A percentile compares a stretch with the other conserved stretches of the same genome.
These are phyloP conservation scores for Nepenthes gracilis DNA, from an alignment of 148 eudicot species.

Conservation along the genomic window DNA sequence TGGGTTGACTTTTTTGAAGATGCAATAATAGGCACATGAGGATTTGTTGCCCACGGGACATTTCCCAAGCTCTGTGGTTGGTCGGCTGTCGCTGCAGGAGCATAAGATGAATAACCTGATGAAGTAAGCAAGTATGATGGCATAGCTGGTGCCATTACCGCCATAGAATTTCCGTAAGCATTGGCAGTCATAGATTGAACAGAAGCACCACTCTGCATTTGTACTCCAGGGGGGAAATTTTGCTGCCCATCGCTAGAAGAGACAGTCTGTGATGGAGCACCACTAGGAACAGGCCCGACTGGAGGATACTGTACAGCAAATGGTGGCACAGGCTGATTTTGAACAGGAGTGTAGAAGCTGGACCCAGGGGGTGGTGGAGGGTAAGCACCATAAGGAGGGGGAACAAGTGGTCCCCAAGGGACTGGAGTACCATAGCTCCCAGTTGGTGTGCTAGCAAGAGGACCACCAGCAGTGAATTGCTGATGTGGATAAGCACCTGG, in stretches of 20 bases:
- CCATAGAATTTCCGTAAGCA: conserved; percentile 30
- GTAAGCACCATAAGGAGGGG: conserved; percentile 44
- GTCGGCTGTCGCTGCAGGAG: conserved; percentile 30
- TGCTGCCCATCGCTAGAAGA: conserved; percentile 42
- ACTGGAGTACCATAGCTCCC: conserved; percentile 49
- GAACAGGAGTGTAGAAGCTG: conserved; percentile 38
- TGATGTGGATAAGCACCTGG: conserved; percentile 58
- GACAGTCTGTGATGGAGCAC: conserved; percentile 25
- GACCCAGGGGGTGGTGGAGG: conserved; percentile 73
- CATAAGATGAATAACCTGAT: conserved; percentile 48
- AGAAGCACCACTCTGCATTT: conserved; percentile 37
- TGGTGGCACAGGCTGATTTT: conserved; percentile 30
- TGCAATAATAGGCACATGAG: conserved; percentile 38
- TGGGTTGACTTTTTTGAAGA: conserved; percentile 34
- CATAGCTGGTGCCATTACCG: conserved; percentile 30
- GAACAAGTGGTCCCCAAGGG: conserved; percentile 81
- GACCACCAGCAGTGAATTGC: conserved; percentile 49
- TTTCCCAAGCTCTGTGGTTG: conserved; percentile 41
- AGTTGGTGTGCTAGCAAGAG: conserved; percentile 37
- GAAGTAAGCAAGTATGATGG: conserved; percentile 42
- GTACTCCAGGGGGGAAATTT: conserved; percentile 52
- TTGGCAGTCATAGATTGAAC: conserved; percentile 30
- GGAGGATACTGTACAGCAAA: conserved; percentile 61
- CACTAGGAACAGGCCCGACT: conserved; percentile 21
- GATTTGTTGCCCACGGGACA: conserved; percentile 74